Base-by-base conservation (phyloP, 495 filamentous ascomycete species). In the Rusavskia elegans region DNA sequence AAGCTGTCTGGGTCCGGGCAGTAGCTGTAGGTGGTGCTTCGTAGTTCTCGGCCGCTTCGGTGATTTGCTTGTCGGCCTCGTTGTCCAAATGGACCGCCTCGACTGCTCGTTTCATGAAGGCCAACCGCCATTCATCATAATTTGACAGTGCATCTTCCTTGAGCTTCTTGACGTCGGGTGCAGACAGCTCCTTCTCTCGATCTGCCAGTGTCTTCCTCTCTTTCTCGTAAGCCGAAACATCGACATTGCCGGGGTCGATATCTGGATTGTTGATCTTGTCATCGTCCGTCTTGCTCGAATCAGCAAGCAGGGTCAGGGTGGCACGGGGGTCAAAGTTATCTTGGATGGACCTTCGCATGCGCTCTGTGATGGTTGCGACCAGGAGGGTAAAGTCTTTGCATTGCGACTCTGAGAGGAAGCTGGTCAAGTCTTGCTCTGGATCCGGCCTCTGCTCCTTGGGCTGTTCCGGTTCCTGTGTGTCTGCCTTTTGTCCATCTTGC, bases 71-170 rank as follows among this genome's bases (percentile, higher is more conserved):
- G 1, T 63, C 50, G 7, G 67, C 63, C 8, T 71, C 69, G 36
- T 74, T 65, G 45, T 70, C 70, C 11, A 75, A 73, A 55, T 84
- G 83, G 36, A 85, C 75, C 3, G 78, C 77, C 60, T 84, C 74
- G 23, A 79, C 81, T 16, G 85, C 72, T 2, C 83, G 71, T 20
- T 77, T 59, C 27, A 84, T 66, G 0, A 85, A 76, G 9, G 63
- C 62, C 23, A 78, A 73, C 42, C 77, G 67, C 83, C 83, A 87
- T 48, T 78, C 71, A 51, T 84, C 81, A 57, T 82, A 84, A 57
- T 71, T 72, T 1, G 70, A 60, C 29, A 85, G 61, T 29, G 71
- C 62, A 53, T 73, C 69, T 11, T 63, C 63, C 35, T 67, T 63
- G 1, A 61, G 40, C 45, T 68, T 59, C 48, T 68, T 60, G 27